Evolutionary conservation across 495 filamentous ascomycete species (phyloP).

Genomic region (Coniosporium apollinis): DNA sequence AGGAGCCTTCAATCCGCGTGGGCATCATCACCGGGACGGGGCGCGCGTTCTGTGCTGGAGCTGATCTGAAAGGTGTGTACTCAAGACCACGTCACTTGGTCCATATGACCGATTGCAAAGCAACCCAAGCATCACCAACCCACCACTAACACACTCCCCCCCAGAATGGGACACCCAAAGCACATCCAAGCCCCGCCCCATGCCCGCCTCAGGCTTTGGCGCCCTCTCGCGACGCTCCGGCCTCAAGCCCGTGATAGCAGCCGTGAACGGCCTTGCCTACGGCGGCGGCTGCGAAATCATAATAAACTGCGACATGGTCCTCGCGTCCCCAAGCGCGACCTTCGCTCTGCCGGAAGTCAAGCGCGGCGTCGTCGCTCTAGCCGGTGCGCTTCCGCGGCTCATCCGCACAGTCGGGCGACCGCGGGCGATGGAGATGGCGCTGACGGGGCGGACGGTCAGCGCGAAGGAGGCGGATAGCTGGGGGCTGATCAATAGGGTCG

Average conservation of each 20-base stretch:
- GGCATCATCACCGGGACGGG: constrained; percentile 39
- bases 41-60: constrained; percentile 41
- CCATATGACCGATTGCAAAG: no score
- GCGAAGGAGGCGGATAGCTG: constrained; percentile 45
- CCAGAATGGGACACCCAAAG: constrained; percentile 4
- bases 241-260: constrained; percentile 52
- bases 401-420: constrained; percentile 48
- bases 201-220: constrained; percentile 15
- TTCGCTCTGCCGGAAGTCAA: constrained; percentile 55
- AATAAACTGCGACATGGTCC: constrained; percentile 51
- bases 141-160: no score
- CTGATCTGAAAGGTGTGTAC: constrained; percentile 32
- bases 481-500: constrained; percentile 53
- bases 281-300: constrained; percentile 63
- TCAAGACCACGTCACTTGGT: no score
- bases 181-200: constrained; percentile 3
- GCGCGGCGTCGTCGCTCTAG: constrained; percentile 51
- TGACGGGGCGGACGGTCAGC: constrained; percentile 41
- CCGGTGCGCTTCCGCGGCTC: constrained; percentile 57
- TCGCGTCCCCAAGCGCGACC: constrained; percentile 35
- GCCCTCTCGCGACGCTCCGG: constrained; percentile 24
- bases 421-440: constrained; percentile 52
- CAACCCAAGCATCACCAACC: no score
- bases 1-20: constrained; percentile 35
- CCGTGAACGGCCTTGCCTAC: constrained; percentile 58